Base-by-base conservation (phyloP, 2,329 filamentous ascomycete genomes). In the Penicillium expansum region DNA sequence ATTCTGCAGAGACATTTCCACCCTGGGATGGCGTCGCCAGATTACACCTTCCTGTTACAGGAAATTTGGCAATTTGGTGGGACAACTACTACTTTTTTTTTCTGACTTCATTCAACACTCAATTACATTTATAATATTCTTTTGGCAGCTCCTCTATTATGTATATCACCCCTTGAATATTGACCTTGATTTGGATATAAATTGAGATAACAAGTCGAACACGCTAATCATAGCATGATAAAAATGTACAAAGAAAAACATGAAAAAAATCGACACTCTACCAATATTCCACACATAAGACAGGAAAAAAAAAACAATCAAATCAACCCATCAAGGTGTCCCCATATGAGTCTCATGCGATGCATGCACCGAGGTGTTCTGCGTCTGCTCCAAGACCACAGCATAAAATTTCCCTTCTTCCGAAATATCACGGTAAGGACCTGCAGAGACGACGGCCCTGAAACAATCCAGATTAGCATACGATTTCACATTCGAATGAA, bases 1-100 rank as follows among this genome's bases (percentile, higher is more conserved):
- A 83, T 82, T 80, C 78, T 79, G 80, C 81, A 83, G 79, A 82
- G 79, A 77, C 69, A 72, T 71, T 73, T 78, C 76, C 79, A 77
- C 79, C 80, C 79, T 76, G 75, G 73, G 75, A 74, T 81, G 80
- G 81, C 80, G 80, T 76, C 71, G 74, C 74, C 77, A 79, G 80
- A 82, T 71, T 72, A 82, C 80, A 80, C 75, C 77, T 65, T 67
- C 67, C 63, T 65, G 67, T 74, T 74, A 73, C 70, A 73, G 66
- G 72, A 66, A 67, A 68, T 45, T 62, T 68, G 62, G 61, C 67
- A 70, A 62, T 65, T 70, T 70, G 73, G 71, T 63, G 68, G 59
- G 63, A 71, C 74, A 62, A 77, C 74, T 62, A 56, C 67, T 63
- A 60, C 57, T 64, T 62, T 60, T 63, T 61, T 65, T 71, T 68